Conservation (phyloP, 306 rosid species). For the Myrica gale region DNA sequence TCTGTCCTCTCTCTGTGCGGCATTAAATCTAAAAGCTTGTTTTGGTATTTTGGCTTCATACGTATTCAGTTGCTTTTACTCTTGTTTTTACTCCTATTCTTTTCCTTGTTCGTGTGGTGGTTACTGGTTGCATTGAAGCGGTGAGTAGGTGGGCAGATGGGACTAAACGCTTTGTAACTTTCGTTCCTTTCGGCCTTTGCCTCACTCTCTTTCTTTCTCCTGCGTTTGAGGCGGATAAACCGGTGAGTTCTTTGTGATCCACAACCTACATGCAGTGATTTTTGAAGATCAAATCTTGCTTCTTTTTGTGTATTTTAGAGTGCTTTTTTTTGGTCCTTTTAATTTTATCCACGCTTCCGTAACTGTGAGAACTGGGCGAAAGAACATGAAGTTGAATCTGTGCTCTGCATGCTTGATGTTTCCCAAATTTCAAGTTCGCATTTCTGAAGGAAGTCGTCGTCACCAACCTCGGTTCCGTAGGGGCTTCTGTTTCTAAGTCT, state of each 20-base stretch:
- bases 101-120: constrained; percentile 31
- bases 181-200: not conserved
- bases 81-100: constrained; percentile 36
- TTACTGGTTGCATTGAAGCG: constrained; percentile 44
- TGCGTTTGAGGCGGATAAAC: constrained; percentile 54
- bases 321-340: not conserved
- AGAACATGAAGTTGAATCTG: constrained; percentile 11
- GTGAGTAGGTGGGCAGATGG: constrained; percentile 43
- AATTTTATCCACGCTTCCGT: not conserved
- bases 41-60: constrained; percentile 3
- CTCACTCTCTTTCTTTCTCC: constrained; percentile 15
- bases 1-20: too few relatives aligned
- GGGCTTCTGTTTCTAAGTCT: constrained; percentile 1
- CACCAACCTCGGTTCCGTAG: constrained; percentile 5
- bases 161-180: constrained; percentile 37
- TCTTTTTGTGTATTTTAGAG: constrained; percentile 28
- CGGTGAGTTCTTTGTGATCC: constrained; percentile 52
- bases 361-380: constrained; percentile 4
- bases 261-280: constrained; percentile 8
- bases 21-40: not conserved
- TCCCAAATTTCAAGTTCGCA: constrained; percentile 1
- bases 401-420: constrained; percentile 9
- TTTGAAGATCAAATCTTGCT: constrained; percentile 35
- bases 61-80: constrained; percentile 19
- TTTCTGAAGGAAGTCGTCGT: not conserved